Conservation (phyloP, 805 yeast genomes). For the Pichia cephalocereana region DNA sequence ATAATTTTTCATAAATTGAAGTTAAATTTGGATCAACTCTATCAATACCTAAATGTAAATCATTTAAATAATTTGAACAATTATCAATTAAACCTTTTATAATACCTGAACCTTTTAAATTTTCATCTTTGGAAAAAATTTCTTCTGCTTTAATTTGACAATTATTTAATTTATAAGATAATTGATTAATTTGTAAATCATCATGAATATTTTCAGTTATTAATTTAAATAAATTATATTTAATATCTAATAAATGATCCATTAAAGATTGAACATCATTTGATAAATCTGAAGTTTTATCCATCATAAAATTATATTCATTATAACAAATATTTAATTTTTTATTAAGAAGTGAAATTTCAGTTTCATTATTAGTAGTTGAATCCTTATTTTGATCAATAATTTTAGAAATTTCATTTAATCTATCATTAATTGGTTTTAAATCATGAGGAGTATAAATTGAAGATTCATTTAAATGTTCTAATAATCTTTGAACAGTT, state of each 20-base stretch:
- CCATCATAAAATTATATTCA: conserved; percentile 48
- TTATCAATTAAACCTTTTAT: conserved; percentile 75
- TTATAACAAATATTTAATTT: conserved; percentile 58
- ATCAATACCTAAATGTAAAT: conserved; percentile 42
- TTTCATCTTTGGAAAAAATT: conserved; percentile 13
- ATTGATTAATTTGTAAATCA: conserved; percentile 9
- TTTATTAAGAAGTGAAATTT: conserved; percentile 41
- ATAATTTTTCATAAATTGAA: conserved; percentile 54
- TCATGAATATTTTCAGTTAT: conserved; percentile 33
- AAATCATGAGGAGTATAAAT: conserved; percentile 82
- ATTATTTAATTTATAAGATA: conserved; percentile 14
- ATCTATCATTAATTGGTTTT: conserved; percentile 63
- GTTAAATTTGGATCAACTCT: conserved; percentile 42
- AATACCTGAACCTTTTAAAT: conserved; percentile 34
- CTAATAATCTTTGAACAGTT: conserved; percentile 76
- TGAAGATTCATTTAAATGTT: conserved; percentile 71
- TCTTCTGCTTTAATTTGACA: conserved; percentile 19
- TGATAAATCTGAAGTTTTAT: conserved; percentile 44
- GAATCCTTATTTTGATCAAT: conserved; percentile 17
- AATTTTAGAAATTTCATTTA: conserved; percentile 60
- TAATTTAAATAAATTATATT: conserved; percentile 50
- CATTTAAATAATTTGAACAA: conserved; percentile 66
- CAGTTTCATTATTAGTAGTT: conserved; percentile 15
- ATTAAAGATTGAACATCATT: conserved; percentile 42
- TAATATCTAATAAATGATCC: conserved; percentile 51